These are phyloP conservation scores for Lepidium campestre DNA, from an alignment of 441 rosid genomes.

Conservation along the genomic window DNA sequence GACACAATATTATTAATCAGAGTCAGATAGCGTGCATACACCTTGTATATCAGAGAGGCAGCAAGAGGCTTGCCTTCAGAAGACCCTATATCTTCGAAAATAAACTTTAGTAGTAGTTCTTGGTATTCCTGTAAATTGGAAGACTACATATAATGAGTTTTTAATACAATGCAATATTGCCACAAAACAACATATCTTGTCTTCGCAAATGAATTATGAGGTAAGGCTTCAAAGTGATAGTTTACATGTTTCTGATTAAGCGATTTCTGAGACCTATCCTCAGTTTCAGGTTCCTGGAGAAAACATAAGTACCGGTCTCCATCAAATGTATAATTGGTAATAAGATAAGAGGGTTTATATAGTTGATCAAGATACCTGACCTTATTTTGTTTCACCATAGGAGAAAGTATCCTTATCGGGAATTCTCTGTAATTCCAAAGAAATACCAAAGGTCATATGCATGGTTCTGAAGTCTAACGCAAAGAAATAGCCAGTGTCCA, in stretches of 20 bases:
- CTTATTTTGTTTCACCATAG: constrained; percentile 50
- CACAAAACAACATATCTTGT: background rate
- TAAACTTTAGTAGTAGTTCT: constrained; percentile 60
- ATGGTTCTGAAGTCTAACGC: constrained; percentile 1
- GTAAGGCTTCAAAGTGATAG: constrained; percentile 6
- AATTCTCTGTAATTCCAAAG: constrained; percentile 44
- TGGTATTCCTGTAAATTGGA: constrained; percentile 52
- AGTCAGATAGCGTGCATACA: too few relatives aligned
- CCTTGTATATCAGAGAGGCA: constrained; percentile 71
- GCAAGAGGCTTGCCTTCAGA: constrained; percentile 76
- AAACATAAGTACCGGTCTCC: constrained; percentile 34
- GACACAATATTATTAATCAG: too few relatives aligned
- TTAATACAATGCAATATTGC: background rate
- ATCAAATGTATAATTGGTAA: constrained; percentile 18
- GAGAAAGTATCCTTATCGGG: constrained; percentile 43
- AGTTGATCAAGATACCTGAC: constrained; percentile 27
- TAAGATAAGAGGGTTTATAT: background rate
- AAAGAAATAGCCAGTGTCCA: constrained; percentile 7
- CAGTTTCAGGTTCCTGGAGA: constrained; percentile 55
- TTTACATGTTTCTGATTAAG: constrained; percentile 71
- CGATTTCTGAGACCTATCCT: constrained; percentile 64
- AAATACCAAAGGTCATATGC: constrained; percentile 14
- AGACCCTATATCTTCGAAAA: constrained; percentile 70
- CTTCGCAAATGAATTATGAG: background rate
- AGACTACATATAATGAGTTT: background rate